Conservation (phyloP, 1,284 basidiomycete species). For the Blastosporella zonata region DNA sequence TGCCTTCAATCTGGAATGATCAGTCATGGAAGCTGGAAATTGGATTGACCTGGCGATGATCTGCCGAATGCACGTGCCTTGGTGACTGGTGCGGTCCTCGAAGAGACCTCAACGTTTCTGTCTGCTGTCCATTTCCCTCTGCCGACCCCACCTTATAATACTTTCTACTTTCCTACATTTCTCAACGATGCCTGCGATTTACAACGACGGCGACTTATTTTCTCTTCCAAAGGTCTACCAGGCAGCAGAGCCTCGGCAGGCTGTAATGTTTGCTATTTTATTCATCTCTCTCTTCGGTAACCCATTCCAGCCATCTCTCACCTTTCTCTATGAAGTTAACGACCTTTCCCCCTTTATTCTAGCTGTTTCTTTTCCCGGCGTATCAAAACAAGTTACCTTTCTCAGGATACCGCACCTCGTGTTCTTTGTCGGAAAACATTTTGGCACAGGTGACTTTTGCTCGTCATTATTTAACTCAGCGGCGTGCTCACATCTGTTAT, state of each 20-base stretch:
- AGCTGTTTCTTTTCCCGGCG: conserved; percentile 69
- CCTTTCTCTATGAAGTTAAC: not conserved
- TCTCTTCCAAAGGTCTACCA: not conserved
- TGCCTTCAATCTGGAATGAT: not conserved
- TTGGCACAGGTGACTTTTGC: conserved; percentile 57
- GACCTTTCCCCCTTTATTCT: not conserved
- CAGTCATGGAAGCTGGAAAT: not conserved
- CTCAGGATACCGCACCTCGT: conserved; percentile 60
- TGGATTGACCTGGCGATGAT: not conserved
- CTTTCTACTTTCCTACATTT: not conserved
- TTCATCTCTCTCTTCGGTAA: conserved; percentile 21
- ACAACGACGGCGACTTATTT: not conserved
- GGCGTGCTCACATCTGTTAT: not conserved
- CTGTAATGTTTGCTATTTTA: conserved; percentile 18
- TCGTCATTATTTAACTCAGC: not conserved
- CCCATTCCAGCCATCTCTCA: not conserved
- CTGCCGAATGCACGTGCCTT: conserved; percentile 3
- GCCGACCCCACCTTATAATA: not conserved
- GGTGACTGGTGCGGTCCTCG: conserved; percentile 18
- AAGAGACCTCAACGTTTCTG: not conserved
- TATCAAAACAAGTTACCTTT: conserved; percentile 52
- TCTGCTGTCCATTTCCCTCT: not conserved
- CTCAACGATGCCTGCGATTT: conserved; percentile 7
- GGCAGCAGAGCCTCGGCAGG: conserved; percentile 11
- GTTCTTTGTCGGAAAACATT: conserved; percentile 80